Evolutionary conservation across 345 rosid species (phyloP), one percentile per base, ranked within the genome.

Genomic region (Lepidium didymum): DNA sequence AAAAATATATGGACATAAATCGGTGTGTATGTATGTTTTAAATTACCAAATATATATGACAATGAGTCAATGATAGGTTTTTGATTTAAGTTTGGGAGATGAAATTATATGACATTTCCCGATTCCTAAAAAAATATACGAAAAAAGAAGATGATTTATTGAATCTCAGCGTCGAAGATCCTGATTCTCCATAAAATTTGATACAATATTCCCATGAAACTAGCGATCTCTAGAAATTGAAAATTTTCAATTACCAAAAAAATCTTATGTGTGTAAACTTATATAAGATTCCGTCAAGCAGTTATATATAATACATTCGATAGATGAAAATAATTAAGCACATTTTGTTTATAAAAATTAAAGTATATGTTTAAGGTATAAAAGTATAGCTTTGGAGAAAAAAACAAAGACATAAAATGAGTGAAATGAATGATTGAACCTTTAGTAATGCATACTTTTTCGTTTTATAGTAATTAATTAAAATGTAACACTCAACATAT

Each of bases 341-440:
- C 41, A 49, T 49, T 2, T 25, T 38, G 1, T 2, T 3, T 6
- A n/a, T n/a, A n/a, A n/a, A n/a, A 19, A 7, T 6, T 10, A 7
- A 27, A 4, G 31, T 52, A 21, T 63, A 33, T 44, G 37, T 5
- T 10, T 12, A 11, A 34, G 3, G 33, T 47, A 49, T 9, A 25
- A 38, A 38, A 64, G 33, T 11, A 14, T 35, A 55, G 40, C 55
- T 56, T 67, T 34, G 8, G 18, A 43, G 6, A 50, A 19, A 43
- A 62, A 64, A 38, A 31, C 52, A 64, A 72, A 64, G 29, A 31
- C 66, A 47, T 37, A 21, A 25, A 56, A 64, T 72, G 71, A 72
- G 70, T 72, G 76, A 64, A 67, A 27, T 64, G 70, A 31, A 64
- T 64, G 46, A 72, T 64, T 72, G 76, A 56, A 21, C 38, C 76